Percentiles rank a stretch among this genome's conserved stretches.
Evolutionary conservation across 352 stramenopile genomes (phyloP).

Genomic region (Ophiocytium majus): DNA sequence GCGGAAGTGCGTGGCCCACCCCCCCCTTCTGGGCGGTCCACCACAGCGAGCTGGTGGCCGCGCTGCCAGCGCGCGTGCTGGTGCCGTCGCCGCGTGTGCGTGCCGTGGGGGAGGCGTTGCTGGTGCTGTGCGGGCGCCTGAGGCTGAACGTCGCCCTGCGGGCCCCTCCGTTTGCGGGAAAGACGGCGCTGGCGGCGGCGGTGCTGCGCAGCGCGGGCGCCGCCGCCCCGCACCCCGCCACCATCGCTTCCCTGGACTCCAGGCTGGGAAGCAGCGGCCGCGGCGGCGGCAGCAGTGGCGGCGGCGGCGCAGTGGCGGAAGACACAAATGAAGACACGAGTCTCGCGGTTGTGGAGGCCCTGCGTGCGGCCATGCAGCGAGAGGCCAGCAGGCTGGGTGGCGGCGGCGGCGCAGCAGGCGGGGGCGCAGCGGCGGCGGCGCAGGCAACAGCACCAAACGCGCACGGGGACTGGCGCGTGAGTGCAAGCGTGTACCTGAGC

Average conservation of each 20-base stretch:
- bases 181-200: background rate
- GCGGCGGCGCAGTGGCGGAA: background rate
- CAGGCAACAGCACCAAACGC: background rate
- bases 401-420: background rate
- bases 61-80: background rate
- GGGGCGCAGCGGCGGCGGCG: background rate
- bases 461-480: background rate
- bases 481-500: conserved; percentile 21
- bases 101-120: background rate
- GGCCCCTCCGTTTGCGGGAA: background rate
- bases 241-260: background rate
- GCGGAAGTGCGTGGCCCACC: background rate
- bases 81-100: background rate
- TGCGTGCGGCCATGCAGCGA: background rate
- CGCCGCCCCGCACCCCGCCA: background rate
- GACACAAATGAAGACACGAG: background rate
- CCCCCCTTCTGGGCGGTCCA: background rate
- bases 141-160: background rate
- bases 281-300: background rate
- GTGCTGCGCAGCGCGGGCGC: background rate
- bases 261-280: background rate
- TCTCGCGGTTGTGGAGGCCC: background rate
- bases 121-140: background rate
- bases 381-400: background rate
- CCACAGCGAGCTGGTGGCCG: background rate